Evolutionary conservation across 2,329 filamentous ascomycete genomes (phyloP).

Genomic region (Trichophaea hybrida): DNA sequence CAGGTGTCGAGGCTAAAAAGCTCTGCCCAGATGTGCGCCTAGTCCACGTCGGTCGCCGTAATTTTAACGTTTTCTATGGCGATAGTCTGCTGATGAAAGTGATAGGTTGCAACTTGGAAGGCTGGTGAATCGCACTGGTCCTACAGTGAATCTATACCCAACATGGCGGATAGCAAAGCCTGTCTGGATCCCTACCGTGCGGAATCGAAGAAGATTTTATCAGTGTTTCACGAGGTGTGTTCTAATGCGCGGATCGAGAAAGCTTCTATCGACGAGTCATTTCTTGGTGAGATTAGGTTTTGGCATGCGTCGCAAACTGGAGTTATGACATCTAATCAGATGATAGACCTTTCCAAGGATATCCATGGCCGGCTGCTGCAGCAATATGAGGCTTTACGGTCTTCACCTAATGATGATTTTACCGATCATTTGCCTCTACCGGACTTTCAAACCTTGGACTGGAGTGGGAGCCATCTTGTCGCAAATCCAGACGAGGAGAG

Average conservation of each 20-base stretch:
- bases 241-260: conserved; percentile 44
- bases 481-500: conserved; percentile 41
- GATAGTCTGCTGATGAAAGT: background rate
- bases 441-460: conserved; percentile 23
- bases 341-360: conserved; percentile 62
- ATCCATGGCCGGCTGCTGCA: conserved; percentile 61
- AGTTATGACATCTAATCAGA: too few relatives aligned
- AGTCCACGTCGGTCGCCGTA: conserved; percentile 54
- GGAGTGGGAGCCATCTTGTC: conserved; percentile 21
- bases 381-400: conserved; percentile 62
- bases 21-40: conserved; percentile 69
- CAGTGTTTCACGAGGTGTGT: conserved; percentile 29
- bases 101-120: conserved; percentile 24
- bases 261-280: conserved; percentile 89
- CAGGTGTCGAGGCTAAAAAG: conserved; percentile 66
- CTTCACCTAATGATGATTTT: conserved; percentile 39
- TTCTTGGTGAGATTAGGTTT: conserved; percentile 37
- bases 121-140: conserved; percentile 74
- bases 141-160: conserved; percentile 48
- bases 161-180: conserved; percentile 82
- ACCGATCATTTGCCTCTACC: conserved; percentile 49
- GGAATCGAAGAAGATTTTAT: conserved; percentile 69
- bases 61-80: background rate
- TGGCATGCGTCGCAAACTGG: too few relatives aligned
- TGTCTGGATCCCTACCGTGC: conserved; percentile 83